phyloP scores from a whole-genome alignment of 176 grass and related monocot species.

The Metroxylon sagu region DNA sequence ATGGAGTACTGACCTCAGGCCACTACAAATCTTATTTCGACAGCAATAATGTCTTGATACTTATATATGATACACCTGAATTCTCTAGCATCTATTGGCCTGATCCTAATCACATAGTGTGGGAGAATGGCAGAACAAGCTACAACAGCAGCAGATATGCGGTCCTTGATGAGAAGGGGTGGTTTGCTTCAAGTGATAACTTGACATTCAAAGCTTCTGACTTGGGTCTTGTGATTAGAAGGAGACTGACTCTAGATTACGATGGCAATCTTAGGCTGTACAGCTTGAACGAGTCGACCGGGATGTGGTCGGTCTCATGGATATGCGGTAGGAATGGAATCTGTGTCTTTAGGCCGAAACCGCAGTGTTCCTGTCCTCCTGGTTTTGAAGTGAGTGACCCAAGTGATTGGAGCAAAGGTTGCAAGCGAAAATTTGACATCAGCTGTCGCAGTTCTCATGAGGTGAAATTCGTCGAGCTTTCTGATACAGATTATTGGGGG shows the following conservation, averaged over 20 bases:
- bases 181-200: no score
- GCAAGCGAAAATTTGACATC: conserved; percentile 27
- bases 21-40: no score
- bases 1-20: no score
- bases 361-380: conserved; percentile 32
- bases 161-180: no score
- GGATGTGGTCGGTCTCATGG: conserved; percentile 46
- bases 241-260: conserved; percentile 20
- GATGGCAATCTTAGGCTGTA: conserved; percentile 28
- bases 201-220: not conserved
- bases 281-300: conserved; percentile 23
- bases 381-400: conserved; percentile 39
- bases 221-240: not conserved
- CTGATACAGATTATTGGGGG: conserved; percentile 35
- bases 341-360: conserved; percentile 29
- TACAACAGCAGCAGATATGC: no score
- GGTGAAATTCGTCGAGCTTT: not conserved
- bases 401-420: conserved; percentile 43
- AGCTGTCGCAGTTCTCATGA: conserved; percentile 25
- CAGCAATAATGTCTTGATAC: no score
- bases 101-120: no score
- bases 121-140: no score
- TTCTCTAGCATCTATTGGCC: no score
- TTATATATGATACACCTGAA: no score
- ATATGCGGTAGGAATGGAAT: conserved; percentile 47